Base-by-base conservation (phyloP, 2,329 filamentous ascomycete species). In the Fusarium chlamydosporum region DNA sequence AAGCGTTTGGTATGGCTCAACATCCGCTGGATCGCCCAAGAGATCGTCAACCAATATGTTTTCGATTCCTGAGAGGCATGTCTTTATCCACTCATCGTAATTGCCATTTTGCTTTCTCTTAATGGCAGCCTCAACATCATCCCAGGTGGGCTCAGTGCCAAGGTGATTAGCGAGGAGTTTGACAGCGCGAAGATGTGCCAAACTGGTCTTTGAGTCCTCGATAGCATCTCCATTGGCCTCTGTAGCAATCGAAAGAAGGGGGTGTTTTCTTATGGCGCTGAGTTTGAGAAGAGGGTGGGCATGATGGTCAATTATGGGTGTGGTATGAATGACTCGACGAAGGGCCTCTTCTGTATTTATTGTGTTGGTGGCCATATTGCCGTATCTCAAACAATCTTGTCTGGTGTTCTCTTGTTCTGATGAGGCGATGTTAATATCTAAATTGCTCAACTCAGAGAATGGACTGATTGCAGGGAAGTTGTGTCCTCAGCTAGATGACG, bases 31-130 rank as follows among this genome's bases (percentile, higher is more conserved):
- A 15, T 82, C 80, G 53, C 86, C 84, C 9, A 95, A 79, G 0
- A 92, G 90, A 77, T 96, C 92, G 70, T 96, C 93, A n/a, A 96
- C 85, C 2, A 96, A 82, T 12, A 95, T 82, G 2, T 86, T 88
- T 76, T 94, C 89, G 29, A 92, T 91, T 2, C 92, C 92, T 13
- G 86, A 79, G 6, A 96, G 83, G 71, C 92, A 96, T 65, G 82
- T 83, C 43, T 80, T 82, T 12, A 87, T 82, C 82, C 93, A 88
- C 4, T 78, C 84, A 7, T 88, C 81, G 56, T 86, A 85, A 61
- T 85, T 80, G 3, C 78, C 75, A 13, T 76, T 72, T 20, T 82
- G 82, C 60, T 78, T 79, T 55, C 77, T 76, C 57, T 80, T 75
- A 55, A 86, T 78, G 42, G 72, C 83, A 38, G 77, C 82, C 68